Base-by-base conservation (phyloP, 1,284 basidiomycete genomes). In the Cryptococcus neoformans region DNA sequence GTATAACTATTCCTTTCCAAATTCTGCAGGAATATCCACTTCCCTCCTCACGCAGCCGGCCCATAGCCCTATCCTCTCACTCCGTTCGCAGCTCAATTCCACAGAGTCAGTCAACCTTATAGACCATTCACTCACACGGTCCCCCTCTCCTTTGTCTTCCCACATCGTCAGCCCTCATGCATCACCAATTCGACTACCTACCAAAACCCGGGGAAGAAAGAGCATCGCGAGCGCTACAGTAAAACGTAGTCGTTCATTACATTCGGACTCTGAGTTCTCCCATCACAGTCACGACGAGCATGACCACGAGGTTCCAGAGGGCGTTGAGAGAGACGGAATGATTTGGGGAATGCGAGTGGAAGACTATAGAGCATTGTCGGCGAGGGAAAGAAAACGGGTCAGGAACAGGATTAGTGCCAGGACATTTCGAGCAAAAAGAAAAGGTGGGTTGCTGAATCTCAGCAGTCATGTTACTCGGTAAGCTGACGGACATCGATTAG, bases 331-430 rank as follows among this genome's bases (percentile, higher is more conserved):
- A 44, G 75, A 78, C 58, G 76, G 76, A 14, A 77, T 76, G 73
- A 78, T 78, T 56, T 78, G 76, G 76, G 76, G 76, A 10, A 77
- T 78, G 75, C 72, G 70, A 60, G 74, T 76, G 17, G 74, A 75
- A 16, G 70, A 72, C 21, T 78, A 78, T 59, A 60, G 73, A 21
- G 69, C 73, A 17, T 58, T 77, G 9, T 66, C 62, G 3, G 76
- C 76, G 9, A 63, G 74, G 47, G 76, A 78, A 58, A 60, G 76
- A 42, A 78, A 78, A 62, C 62, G 75, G 14, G 75, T 78, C 12
- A 60, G 76, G 44, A 78, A 78, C 56, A 70, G 75, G 51, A 77
- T 78, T 57, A 71, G 68, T 5, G 76, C 76, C 0, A 70, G 76
- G 56, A 78, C 76, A 1, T 77, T 77, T 65, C 60, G 76, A 49